Evolutionary conservation across 2,329 filamentous ascomycete genomes (phyloP).

Genomic region (Scedosporium minutisporum): DNA sequence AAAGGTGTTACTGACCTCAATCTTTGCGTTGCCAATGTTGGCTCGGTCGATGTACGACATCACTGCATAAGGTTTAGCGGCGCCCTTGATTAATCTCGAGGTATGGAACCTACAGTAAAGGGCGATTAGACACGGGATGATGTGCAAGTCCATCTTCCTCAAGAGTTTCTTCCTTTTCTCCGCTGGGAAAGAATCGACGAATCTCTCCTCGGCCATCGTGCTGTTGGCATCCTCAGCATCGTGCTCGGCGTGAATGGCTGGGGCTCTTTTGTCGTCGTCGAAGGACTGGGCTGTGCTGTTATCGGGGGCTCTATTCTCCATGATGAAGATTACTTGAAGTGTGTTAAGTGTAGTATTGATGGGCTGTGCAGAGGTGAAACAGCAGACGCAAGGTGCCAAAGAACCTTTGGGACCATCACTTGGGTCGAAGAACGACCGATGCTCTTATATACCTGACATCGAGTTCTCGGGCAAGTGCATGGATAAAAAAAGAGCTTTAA

Average conservation of each 20-base stretch:
- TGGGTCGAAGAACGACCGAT: background rate
- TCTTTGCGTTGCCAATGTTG: background rate
- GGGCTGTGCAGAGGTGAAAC: too few relatives aligned
- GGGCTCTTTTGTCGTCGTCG: background rate
- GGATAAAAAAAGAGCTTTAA: background rate
- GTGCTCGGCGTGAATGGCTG: background rate
- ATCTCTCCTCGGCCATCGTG: background rate
- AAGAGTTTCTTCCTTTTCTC: constrained; percentile 10
- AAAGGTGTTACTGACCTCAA: background rate
- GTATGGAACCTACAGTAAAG: background rate
- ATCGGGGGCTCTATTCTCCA: background rate
- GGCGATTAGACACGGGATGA: constrained; percentile 7
- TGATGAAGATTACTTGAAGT: background rate
- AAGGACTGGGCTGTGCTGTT: background rate
- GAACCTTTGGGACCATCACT: too few relatives aligned
- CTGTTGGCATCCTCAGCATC: background rate
- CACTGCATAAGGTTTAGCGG: background rate
- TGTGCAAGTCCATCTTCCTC: constrained; percentile 11
- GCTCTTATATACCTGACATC: background rate
- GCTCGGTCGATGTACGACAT: background rate
- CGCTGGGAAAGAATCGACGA: background rate
- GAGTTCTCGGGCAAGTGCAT: background rate
- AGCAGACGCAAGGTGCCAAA: too few relatives aligned
- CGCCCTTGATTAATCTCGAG: background rate
- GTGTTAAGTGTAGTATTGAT: background rate